A percentile compares a stretch with the other conserved stretches of the same genome.
These are phyloP conservation scores for Periconia sp. DNA, from an alignment of 2,329 filamentous ascomycete species.

Conservation along the genomic window DNA sequence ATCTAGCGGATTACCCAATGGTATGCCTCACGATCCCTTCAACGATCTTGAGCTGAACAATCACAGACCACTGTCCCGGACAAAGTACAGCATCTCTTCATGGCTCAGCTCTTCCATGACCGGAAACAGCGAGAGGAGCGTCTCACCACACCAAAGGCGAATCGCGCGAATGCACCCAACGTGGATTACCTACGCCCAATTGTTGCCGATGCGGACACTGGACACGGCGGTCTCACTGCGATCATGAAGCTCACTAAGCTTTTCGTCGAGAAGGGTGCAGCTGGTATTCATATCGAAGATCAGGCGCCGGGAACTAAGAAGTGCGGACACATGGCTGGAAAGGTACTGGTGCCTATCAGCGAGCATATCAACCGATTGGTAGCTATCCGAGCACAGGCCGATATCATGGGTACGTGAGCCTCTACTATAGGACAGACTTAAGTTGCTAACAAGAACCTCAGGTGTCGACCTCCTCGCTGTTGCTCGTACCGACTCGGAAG, in stretches of 20 bases:
- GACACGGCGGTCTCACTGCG: constrained; percentile 95
- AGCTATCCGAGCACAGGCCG: constrained; percentile 94
- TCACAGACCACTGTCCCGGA: constrained; percentile 91
- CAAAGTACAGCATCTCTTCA: constrained; percentile 97
- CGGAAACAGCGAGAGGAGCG: constrained; percentile 98
- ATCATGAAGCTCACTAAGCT: constrained; percentile 99
- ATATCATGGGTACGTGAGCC: constrained; percentile 81
- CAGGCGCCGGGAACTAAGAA: constrained; percentile 99
- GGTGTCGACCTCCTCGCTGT: constrained; percentile 86
- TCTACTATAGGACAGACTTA: background rate
- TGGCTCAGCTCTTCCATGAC: constrained; percentile 99
- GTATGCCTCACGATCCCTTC: constrained; percentile 26
- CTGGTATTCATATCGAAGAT: constrained; percentile 98
- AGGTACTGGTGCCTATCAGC: constrained; percentile 93
- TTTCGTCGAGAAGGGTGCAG: constrained; percentile 94
- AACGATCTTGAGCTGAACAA: constrained; percentile 18
- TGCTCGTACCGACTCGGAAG: constrained; percentile 95
- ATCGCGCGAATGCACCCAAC: constrained; percentile 76
- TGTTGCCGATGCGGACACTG: constrained; percentile 95
- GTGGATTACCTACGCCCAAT: constrained; percentile 95
- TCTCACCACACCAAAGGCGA: constrained; percentile 73
- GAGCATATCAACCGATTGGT: constrained; percentile 99
- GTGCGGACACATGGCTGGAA: constrained; percentile 99
- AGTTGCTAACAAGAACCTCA: constrained; percentile 36
- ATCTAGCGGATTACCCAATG: constrained; percentile 93